A percentile compares a stretch with the other conserved stretches of the same genome.
Conservation (phyloP, 208 protist genomes). For the Strigomonas culicis region DNA sequence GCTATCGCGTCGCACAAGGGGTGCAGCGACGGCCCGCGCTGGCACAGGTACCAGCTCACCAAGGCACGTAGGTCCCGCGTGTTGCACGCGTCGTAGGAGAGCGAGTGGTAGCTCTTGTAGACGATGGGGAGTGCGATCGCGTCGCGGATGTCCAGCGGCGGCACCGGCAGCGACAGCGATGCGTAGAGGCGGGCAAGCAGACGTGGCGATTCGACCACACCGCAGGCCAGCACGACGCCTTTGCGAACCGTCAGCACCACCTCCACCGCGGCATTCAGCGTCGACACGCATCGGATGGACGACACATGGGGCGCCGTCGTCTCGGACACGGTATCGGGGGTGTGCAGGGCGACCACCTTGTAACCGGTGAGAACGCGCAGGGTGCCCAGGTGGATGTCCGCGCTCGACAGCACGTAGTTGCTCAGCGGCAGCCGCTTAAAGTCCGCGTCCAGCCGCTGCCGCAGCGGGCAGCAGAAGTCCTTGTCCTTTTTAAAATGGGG, state of each 20-base stretch:
- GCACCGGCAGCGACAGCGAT: neutral
- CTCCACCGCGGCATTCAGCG: neutral
- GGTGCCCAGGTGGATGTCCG: too few relatives aligned
- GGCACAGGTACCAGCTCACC: constrained; percentile 36
- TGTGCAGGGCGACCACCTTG: too few relatives aligned
- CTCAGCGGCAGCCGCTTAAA: too few relatives aligned
- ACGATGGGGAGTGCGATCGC: constrained; percentile 58
- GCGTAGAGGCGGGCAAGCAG: constrained; percentile 26
- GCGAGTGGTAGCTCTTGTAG: constrained; percentile 25
- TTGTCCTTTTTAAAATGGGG: neutral
- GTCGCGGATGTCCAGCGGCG: constrained; percentile 34
- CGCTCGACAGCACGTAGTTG: too few relatives aligned
- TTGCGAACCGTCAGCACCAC: neutral
- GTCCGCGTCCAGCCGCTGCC: too few relatives aligned
- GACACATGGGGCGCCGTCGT: neutral
- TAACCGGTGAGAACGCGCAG: too few relatives aligned
- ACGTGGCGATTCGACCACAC: constrained; percentile 40
- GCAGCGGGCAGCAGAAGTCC: too few relatives aligned
- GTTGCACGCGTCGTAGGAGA: constrained; percentile 54
- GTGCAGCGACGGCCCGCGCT: constrained; percentile 42
- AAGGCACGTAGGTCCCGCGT: constrained; percentile 20
- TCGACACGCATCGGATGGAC: neutral
- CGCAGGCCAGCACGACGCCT: constrained; percentile 58
- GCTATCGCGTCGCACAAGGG: constrained; percentile 54
- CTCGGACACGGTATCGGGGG: too few relatives aligned